Evolutionary conservation across 2,329 filamentous ascomycete genomes (phyloP).

Genomic region (Calonectria hongkongensis): DNA sequence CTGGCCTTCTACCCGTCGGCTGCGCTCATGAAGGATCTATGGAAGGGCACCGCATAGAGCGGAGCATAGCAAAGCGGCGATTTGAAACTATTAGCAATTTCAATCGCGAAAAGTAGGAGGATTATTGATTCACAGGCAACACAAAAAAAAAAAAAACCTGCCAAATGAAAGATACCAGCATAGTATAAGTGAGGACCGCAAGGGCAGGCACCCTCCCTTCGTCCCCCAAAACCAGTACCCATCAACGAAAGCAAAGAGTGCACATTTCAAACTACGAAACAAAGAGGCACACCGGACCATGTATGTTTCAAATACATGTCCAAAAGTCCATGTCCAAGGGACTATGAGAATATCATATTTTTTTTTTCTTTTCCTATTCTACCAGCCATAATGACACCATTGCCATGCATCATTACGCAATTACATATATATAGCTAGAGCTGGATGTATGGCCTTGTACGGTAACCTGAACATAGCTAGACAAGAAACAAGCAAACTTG

Average conservation of each 20-base stretch:
- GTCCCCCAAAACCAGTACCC: not conserved
- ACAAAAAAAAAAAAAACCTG: not conserved
- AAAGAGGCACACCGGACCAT: constrained; percentile 7
- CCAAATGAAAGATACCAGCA: constrained; percentile 16
- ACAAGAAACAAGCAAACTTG: constrained; percentile 30
- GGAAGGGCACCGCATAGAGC: constrained; percentile 61
- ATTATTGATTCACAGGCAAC: not conserved
- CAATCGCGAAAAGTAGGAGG: constrained; percentile 3
- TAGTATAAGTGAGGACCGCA: constrained; percentile 18
- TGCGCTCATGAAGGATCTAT: constrained; percentile 67
- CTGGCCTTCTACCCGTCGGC: constrained; percentile 67
- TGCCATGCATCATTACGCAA: constrained; percentile 16
- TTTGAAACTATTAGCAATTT: not conserved
- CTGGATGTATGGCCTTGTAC: constrained; percentile 28
- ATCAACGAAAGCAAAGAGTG: constrained; percentile 9
- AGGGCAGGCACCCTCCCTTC: not conserved
- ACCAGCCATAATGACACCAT: constrained; percentile 34
- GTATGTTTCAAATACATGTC: not conserved
- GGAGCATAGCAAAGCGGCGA: not conserved
- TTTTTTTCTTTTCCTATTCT: constrained; percentile 10
- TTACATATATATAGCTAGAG: constrained; percentile 36
- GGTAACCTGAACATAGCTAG: constrained; percentile 34
- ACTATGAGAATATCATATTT: constrained; percentile 14
- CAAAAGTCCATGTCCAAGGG: constrained; percentile 12
- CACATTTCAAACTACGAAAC: constrained; percentile 20